Percentiles rank a stretch among this genome's conserved stretches.
phyloP scores from a whole-genome alignment of 306 rosid genomes.

The Medicago lupulina region DNA sequence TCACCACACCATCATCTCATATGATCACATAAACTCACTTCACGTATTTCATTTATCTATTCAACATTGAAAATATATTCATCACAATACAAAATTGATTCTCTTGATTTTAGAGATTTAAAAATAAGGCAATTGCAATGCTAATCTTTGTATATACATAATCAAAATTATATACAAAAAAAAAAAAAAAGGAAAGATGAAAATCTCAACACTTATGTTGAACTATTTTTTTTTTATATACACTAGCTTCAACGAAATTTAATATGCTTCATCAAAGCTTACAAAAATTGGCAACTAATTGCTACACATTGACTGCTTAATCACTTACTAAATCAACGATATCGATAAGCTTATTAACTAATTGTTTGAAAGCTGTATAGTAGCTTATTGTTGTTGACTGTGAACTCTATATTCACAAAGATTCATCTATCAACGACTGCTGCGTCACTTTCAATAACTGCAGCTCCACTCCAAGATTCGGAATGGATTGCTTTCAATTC shows the following conservation, averaged over 20 bases:
- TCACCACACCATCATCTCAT: too few species aligned
- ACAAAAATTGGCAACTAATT: too few species aligned
- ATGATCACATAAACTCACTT: too few species aligned
- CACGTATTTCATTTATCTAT: too few species aligned
- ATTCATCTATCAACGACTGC: not conserved
- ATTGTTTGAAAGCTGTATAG: not conserved
- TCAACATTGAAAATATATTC: too few species aligned
- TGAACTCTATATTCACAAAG: not conserved
- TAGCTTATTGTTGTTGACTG: not conserved
- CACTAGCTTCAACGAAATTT: too few species aligned
- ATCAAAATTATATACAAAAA: not conserved
- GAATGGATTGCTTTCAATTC: conserved; percentile 31
- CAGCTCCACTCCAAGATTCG: conserved; percentile 33
- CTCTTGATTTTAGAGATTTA: not conserved
- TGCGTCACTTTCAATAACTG: conserved; percentile 1
- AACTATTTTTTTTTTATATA: not conserved
- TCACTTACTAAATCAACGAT: not conserved
- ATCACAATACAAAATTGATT: not conserved
- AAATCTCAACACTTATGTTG: not conserved
- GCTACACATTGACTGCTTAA: too few species aligned
- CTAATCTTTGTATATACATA: not conserved
- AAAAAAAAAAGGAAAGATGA: not conserved
- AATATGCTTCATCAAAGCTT: too few species aligned
- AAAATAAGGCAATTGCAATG: not conserved
- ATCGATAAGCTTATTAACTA: not conserved